phyloP scores from a whole-genome alignment of 768 basidiomycete species.

The Hericium erinaceus region DNA sequence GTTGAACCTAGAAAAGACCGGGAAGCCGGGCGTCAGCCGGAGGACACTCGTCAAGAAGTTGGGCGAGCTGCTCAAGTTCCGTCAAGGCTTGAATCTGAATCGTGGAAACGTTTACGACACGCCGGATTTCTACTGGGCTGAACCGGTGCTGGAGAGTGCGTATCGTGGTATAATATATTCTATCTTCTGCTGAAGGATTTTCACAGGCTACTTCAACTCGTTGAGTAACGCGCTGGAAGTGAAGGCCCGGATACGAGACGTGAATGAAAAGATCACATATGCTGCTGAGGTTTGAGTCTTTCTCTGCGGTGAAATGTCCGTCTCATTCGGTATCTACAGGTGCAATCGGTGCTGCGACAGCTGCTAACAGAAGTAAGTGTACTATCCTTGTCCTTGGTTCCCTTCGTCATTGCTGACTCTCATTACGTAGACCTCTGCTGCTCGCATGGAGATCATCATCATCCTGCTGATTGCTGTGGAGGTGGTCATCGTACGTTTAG shows the following conservation, averaged over 20 bases:
- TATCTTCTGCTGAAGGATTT: not conserved
- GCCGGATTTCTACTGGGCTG: constrained; percentile 91
- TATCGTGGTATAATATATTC: not conserved
- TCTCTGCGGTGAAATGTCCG: not conserved
- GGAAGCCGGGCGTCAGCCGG: constrained; percentile 75
- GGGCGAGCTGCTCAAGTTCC: constrained; percentile 83
- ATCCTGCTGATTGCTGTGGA: constrained; percentile 92
- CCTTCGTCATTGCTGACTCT: not conserved
- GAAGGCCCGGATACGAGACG: constrained; percentile 63
- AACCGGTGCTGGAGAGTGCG: constrained; percentile 81
- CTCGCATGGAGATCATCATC: constrained; percentile 93
- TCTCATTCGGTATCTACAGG: constrained; percentile 26
- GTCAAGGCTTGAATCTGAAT: constrained; percentile 87
- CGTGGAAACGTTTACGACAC: constrained; percentile 83
- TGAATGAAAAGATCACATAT: constrained; percentile 91
- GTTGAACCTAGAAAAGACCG: constrained; percentile 63
- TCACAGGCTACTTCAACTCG: constrained; percentile 70
- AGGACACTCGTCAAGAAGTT: constrained; percentile 85
- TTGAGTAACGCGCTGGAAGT: constrained; percentile 84
- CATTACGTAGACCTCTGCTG: constrained; percentile 59
- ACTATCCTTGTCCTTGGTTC: not conserved
- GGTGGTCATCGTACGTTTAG: constrained; percentile 69
- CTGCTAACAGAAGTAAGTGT: constrained; percentile 69
- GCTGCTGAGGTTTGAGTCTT: constrained; percentile 55
- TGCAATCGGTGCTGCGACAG: constrained; percentile 84